A percentile compares a stretch with the other conserved stretches of the same genome.
phyloP scores from a whole-genome alignment of 2,329 filamentous ascomycete species.

The Fusarium oxysporum region DNA sequence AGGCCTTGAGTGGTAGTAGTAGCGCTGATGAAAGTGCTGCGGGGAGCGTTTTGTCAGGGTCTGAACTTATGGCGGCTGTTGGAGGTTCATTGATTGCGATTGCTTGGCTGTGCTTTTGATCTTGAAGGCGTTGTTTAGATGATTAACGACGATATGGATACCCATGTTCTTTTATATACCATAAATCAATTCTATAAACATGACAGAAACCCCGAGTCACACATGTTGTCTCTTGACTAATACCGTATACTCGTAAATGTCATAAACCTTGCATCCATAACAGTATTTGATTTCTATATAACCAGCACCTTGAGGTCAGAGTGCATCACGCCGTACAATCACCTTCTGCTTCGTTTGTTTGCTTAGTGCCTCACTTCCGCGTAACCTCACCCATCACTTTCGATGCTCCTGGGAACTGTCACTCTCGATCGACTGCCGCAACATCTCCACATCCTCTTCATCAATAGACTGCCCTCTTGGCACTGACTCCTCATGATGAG shows the following conservation, averaged over 20 bases:
- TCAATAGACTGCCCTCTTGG: conserved; percentile 12
- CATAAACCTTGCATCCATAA: too few species aligned
- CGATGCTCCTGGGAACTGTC: conserved; percentile 14
- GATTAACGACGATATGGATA: conserved; percentile 22
- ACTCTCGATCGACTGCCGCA: not conserved
- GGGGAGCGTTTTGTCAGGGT: not conserved
- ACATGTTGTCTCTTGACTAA: not conserved
- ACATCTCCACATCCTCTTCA: conserved; percentile 28
- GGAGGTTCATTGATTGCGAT: conserved; percentile 9
- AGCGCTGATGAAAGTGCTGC: not conserved
- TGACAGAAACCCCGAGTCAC: not conserved
- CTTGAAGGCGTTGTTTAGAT: not conserved
- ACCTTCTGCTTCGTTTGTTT: rapidly evolving
- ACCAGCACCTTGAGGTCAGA: too few species aligned
- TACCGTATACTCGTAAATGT: not conserved
- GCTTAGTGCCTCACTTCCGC: too few species aligned
- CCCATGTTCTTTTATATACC: conserved; percentile 6
- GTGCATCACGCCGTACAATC: too few species aligned
- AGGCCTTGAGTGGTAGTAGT: not conserved
- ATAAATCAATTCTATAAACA: not conserved
- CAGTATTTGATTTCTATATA: not conserved
- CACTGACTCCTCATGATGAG: not conserved
- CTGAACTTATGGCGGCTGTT: not conserved
- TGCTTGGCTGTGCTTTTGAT: conserved; percentile 25
- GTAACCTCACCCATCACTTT: not conserved